Percentiles rank a stretch among this genome's conserved stretches.
These are phyloP conservation scores for Mrakia blollopis DNA, from an alignment of 768 basidiomycete species.

Conservation along the genomic window DNA sequence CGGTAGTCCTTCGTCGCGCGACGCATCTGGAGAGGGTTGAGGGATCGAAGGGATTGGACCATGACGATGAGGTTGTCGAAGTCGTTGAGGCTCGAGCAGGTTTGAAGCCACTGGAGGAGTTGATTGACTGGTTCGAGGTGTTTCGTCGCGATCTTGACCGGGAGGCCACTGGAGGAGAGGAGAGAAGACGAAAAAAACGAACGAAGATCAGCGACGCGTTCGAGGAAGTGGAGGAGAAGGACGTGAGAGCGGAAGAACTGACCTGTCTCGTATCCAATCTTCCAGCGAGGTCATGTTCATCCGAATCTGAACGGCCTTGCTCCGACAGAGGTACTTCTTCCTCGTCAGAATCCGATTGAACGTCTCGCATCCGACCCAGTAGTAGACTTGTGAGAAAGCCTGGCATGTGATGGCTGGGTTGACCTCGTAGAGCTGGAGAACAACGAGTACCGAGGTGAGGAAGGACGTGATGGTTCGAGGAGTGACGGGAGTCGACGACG, in stretches of 20 bases:
- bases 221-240: not conserved
- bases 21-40: constrained; percentile 96
- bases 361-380: constrained; percentile 86
- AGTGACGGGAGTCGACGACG: constrained; percentile 26
- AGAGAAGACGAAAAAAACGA: not conserved
- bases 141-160: constrained; percentile 60
- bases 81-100: constrained; percentile 77
- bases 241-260: not conserved
- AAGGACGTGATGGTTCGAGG: constrained; percentile 65
- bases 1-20: constrained; percentile 75
- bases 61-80: constrained; percentile 84
- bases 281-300: constrained; percentile 80
- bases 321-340: constrained; percentile 92
- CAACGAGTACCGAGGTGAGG: constrained; percentile 74
- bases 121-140: constrained; percentile 83
- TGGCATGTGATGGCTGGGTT: constrained; percentile 82
- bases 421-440: constrained; percentile 78
- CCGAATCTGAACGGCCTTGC: constrained; percentile 75
- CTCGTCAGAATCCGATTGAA: constrained; percentile 82
- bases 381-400: constrained; percentile 95
- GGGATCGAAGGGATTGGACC: constrained; percentile 74
- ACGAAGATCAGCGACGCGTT: not conserved
- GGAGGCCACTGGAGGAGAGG: constrained; percentile 57
- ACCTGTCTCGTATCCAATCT: constrained; percentile 69
- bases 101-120: constrained; percentile 52